Conservation (phyloP, 2,329 filamentous ascomycete species). For the Verticillium dahliae region DNA sequence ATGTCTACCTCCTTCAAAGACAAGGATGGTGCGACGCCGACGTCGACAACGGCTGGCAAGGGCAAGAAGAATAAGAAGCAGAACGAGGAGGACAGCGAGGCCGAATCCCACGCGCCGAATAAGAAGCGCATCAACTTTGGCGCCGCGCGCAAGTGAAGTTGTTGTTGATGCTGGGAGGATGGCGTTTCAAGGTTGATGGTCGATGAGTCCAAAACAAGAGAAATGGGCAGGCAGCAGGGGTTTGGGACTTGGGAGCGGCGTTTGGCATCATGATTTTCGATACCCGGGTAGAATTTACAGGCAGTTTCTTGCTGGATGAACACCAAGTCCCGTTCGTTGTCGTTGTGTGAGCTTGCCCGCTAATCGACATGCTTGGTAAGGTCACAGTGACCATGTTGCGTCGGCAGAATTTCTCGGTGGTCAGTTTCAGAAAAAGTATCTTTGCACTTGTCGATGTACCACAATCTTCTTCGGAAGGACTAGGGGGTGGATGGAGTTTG, state of each 20-base stretch:
- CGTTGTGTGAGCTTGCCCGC: too few relatives aligned
- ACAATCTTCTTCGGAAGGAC: too few relatives aligned
- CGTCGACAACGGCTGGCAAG: slow-evolving; percentile 40
- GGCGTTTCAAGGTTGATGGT: not conserved
- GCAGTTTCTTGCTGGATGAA: not conserved
- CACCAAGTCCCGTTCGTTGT: too few relatives aligned
- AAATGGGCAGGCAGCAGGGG: not conserved
- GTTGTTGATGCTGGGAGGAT: not conserved
- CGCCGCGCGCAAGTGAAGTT: slow-evolving; percentile 38
- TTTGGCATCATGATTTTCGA: not conserved
- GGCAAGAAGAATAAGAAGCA: slow-evolving; percentile 48
- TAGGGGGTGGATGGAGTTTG: too few relatives aligned
- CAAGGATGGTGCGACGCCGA: slow-evolving; percentile 46
- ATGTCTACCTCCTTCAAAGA: slow-evolving; percentile 47
- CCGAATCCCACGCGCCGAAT: slow-evolving; percentile 44
- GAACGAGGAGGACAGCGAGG: slow-evolving; percentile 49
- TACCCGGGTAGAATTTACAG: not conserved
- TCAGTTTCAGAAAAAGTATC: too few relatives aligned
- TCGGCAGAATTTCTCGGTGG: too few relatives aligned
- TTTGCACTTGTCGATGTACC: too few relatives aligned
- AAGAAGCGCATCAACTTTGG: slow-evolving; percentile 55
- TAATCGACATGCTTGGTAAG: too few relatives aligned
- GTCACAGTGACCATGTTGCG: too few relatives aligned
- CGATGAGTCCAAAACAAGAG: not conserved
- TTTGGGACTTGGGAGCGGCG: not conserved